A percentile compares a stretch with the other conserved stretches of the same genome.
phyloP scores from a whole-genome alignment of 768 basidiomycete genomes.

The Tricholoma hemisulphureum region DNA sequence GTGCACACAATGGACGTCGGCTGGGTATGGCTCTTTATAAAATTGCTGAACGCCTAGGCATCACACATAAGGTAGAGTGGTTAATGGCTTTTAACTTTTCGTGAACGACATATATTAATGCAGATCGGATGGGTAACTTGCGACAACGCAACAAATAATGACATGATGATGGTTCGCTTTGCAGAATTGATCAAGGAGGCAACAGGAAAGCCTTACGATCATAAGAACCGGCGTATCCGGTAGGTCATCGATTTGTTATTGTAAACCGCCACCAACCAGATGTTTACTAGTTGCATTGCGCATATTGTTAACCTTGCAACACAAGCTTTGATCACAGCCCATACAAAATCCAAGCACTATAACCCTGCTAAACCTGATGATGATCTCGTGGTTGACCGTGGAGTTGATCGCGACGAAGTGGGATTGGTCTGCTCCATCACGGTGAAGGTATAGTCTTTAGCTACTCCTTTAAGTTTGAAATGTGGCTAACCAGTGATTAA shows the following conservation, averaged over 20 bases:
- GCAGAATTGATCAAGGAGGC: not conserved
- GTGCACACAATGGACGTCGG: too few relatives aligned
- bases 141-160: too few relatives aligned
- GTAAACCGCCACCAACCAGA: too few relatives aligned
- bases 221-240: too few relatives aligned
- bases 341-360: slow-evolving; percentile 25
- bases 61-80: not conserved
- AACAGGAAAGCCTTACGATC: too few relatives aligned
- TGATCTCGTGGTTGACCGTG: slow-evolving; percentile 8
- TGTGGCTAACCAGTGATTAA: not conserved
- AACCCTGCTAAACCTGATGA: slow-evolving; percentile 20
- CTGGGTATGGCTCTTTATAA: too few relatives aligned
- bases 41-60: too few relatives aligned
- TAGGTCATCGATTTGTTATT: too few relatives aligned
- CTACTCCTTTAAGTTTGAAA: not conserved
- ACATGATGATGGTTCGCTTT: slow-evolving; percentile 33
- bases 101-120: not conserved
- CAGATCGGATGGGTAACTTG: slow-evolving; percentile 36
- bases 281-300: slow-evolving; percentile 23
- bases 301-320: slow-evolving; percentile 35
- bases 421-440: slow-evolving; percentile 4
- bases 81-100: too few relatives aligned
- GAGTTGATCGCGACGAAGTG: slow-evolving; percentile 20
- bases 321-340: slow-evolving; percentile 24
- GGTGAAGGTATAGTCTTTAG: not conserved